A percentile compares a stretch with the other conserved stretches of the same genome.
Conservation (phyloP, 805 yeast species). For the Saccharomycopsis vini region DNA sequence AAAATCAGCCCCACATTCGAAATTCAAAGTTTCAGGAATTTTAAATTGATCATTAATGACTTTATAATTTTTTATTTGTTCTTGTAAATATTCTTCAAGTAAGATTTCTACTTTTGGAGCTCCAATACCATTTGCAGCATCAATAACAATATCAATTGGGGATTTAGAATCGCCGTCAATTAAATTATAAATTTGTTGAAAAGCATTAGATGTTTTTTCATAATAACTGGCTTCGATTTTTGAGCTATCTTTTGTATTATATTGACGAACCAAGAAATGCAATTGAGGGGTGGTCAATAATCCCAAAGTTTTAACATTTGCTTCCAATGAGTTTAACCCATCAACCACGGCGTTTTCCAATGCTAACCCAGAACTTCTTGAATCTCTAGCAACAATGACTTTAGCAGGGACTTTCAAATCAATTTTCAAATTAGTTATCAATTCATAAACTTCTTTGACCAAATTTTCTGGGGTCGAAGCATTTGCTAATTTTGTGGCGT, state of each 20-base stretch:
- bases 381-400: constrained; percentile 74
- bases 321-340: constrained; percentile 46
- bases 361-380: constrained; percentile 74
- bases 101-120: constrained; percentile 59
- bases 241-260: constrained; percentile 45
- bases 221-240: constrained; percentile 65
- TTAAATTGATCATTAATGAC: constrained; percentile 48
- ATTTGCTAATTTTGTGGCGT: constrained; percentile 78
- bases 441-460: constrained; percentile 28
- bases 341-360: constrained; percentile 50
- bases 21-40: constrained; percentile 55
- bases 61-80: constrained; percentile 32
- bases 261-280: constrained; percentile 72
- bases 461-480: constrained; percentile 38
- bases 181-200: constrained; percentile 33
- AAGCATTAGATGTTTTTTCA: constrained; percentile 47
- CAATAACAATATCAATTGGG: constrained; percentile 51
- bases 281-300: constrained; percentile 88
- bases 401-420: constrained; percentile 35
- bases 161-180: constrained; percentile 18
- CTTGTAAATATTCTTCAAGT: constrained; percentile 32
- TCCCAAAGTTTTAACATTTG: constrained; percentile 47
- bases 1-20: constrained; percentile 87
- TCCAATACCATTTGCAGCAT: constrained; percentile 97
- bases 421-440: constrained; percentile 37